Evolutionary conservation across 148 eudicot species (phyloP).

Genomic region (Camellia granthamiana): DNA sequence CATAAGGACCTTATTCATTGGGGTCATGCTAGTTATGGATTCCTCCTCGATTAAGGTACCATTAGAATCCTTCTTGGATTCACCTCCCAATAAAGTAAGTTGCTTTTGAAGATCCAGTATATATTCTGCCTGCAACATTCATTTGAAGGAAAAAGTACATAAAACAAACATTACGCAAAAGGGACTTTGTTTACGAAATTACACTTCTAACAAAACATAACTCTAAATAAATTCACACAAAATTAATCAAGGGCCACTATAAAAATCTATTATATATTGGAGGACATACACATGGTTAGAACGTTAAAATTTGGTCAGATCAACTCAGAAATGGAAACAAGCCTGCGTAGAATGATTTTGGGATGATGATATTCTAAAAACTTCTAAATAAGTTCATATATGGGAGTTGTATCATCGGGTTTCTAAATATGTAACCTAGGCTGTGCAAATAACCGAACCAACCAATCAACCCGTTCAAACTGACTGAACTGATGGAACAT

Average conservation of each 20-base stretch:
- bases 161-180: too few relatives aligned
- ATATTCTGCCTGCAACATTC: too few relatives aligned
- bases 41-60: slow-evolving; percentile 53
- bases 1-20: slow-evolving; percentile 64
- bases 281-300: background rate
- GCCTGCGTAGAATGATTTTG: background rate
- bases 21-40: slow-evolving; percentile 53
- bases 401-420: background rate
- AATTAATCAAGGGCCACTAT: too few relatives aligned
- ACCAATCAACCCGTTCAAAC: too few relatives aligned
- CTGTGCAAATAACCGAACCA: too few relatives aligned
- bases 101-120: too few relatives aligned
- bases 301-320: background rate
- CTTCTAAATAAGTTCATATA: background rate
- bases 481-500: too few relatives aligned
- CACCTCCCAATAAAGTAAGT: slow-evolving; percentile 16
- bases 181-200: too few relatives aligned
- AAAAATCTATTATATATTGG: background rate
- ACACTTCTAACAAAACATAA: background rate
- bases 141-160: too few relatives aligned
- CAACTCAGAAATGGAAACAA: slow-evolving; percentile 1
- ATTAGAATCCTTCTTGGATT: slow-evolving; percentile 44
- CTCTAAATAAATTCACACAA: slow-evolving; percentile 14
- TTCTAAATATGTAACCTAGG: background rate
- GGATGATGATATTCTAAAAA: background rate